A percentile compares a stretch with the other conserved stretches of the same genome.
phyloP scores from a whole-genome alignment of 2,329 filamentous ascomycete species.

The Beauveria sp. region DNA sequence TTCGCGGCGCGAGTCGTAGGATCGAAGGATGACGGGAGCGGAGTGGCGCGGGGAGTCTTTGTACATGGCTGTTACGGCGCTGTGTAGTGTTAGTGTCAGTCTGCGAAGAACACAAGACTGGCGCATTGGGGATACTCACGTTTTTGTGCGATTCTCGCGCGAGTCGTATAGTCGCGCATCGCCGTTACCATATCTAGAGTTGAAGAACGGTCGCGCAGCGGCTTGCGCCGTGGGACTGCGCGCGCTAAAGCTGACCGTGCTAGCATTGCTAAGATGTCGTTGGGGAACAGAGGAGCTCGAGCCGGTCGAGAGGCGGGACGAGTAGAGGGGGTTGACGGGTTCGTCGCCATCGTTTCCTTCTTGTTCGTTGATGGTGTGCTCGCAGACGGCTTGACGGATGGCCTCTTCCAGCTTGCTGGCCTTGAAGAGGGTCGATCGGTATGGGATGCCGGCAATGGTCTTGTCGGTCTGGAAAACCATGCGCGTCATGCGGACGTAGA shows the following conservation, averaged over 20 bases:
- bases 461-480: slow-evolving; percentile 98
- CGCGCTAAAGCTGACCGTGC: slow-evolving; percentile 72
- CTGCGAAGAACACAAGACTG: background rate
- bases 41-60: slow-evolving; percentile 67
- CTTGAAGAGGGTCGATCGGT: slow-evolving; percentile 91
- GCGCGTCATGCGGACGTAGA: slow-evolving; percentile 90
- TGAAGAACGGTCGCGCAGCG: slow-evolving; percentile 39
- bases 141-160: slow-evolving; percentile 80
- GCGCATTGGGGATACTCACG: slow-evolving; percentile 45
- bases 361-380: slow-evolving; percentile 70
- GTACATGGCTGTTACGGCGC: slow-evolving; percentile 84
- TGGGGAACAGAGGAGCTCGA: slow-evolving; percentile 31
- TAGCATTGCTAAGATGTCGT: slow-evolving; percentile 70
- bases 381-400: slow-evolving; percentile 79
- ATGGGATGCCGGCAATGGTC: slow-evolving; percentile 91
- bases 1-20: slow-evolving; percentile 91
- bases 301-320: slow-evolving; percentile 34
- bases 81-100: slow-evolving; percentile 27
- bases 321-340: slow-evolving; percentile 33
- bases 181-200: slow-evolving; percentile 66
- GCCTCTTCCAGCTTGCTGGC: slow-evolving; percentile 95
- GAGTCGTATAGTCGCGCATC: slow-evolving; percentile 84
- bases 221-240: slow-evolving; percentile 53
- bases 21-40: slow-evolving; percentile 69
- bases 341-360: slow-evolving; percentile 81